Conservation (phyloP, 2,329 filamentous ascomycete species). For the Parafenestella ontariensis region DNA sequence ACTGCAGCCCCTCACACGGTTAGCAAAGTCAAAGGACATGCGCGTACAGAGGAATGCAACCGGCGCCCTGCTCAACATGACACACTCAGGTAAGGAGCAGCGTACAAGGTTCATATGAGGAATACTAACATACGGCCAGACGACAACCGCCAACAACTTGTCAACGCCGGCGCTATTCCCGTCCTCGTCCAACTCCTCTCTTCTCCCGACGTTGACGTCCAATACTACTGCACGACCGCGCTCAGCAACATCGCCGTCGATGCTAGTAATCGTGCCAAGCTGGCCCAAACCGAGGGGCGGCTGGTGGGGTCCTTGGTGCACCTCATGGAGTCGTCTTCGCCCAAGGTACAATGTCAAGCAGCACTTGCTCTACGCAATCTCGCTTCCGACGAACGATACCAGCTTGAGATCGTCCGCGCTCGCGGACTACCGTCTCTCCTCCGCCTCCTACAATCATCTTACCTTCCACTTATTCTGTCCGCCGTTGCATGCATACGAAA, state of each 20-base stretch:
- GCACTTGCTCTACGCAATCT: conserved; percentile 92
- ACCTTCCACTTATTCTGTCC: conserved; percentile 92
- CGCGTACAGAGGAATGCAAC: conserved; percentile 97
- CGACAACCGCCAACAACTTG: conserved; percentile 96
- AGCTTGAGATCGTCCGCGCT: conserved; percentile 93
- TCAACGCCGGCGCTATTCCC: conserved; percentile 96
- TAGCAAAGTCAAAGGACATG: conserved; percentile 99
- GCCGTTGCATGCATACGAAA: conserved; percentile 98
- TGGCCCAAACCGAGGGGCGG: conserved; percentile 88
- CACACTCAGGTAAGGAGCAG: conserved; percentile 81
- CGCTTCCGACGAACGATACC: conserved; percentile 97
- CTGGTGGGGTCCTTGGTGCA: conserved; percentile 93
- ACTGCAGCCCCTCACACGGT: conserved; percentile 83
- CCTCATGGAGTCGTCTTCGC: conserved; percentile 93
- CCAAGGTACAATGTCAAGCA: conserved; percentile 96
- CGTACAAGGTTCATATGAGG: neutral
- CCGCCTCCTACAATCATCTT: conserved; percentile 90
- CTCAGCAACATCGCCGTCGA: conserved; percentile 99
- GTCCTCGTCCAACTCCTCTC: conserved; percentile 94
- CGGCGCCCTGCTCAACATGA: conserved; percentile 97
- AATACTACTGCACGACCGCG: conserved; percentile 99
- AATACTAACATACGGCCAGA: conserved; percentile 62
- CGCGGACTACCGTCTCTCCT: conserved; percentile 85
- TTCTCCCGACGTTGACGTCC: conserved; percentile 93
- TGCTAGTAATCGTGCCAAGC: conserved; percentile 84